A percentile compares a stretch with the other conserved stretches of the same genome.
phyloP scores from a whole-genome alignment of 495 filamentous ascomycete genomes.

The Penicillium salamii region DNA sequence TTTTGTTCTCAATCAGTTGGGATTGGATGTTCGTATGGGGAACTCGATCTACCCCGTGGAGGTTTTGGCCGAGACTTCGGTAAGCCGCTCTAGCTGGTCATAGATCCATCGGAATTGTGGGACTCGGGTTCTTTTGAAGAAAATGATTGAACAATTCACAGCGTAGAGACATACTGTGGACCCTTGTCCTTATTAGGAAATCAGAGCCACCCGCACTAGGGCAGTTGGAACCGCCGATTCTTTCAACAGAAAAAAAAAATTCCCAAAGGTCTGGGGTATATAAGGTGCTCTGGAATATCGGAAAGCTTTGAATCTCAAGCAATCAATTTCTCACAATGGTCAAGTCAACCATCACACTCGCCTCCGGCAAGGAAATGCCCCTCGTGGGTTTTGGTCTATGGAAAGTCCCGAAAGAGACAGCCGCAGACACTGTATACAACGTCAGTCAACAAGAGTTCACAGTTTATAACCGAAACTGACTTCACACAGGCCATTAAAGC shows the following conservation, averaged over 20 bases:
- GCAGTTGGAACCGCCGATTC: not conserved
- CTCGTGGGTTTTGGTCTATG: slow-evolving; percentile 78
- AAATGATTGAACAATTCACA: too few species aligned
- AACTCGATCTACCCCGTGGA: too few species aligned
- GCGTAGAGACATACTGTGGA: not conserved
- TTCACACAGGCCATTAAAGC: slow-evolving; percentile 66
- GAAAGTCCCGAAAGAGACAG: slow-evolving; percentile 78
- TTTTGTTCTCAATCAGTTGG: too few species aligned
- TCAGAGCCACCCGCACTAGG: not conserved
- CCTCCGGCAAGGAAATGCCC: slow-evolving; percentile 56
- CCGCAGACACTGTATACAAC: slow-evolving; percentile 77
- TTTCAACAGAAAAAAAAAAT: not conserved
- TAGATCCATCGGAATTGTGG: too few species aligned
- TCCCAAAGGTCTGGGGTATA: not conserved
- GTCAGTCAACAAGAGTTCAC: not conserved
- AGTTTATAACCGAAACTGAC: not conserved
- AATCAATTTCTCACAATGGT: not conserved
- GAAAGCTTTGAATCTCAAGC: not conserved
- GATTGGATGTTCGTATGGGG: too few species aligned
- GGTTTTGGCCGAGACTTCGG: too few species aligned
- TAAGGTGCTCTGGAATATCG: not conserved
- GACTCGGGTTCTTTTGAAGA: too few species aligned
- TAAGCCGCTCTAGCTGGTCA: not conserved
- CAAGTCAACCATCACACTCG: slow-evolving; percentile 13
- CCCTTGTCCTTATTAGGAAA: not conserved